phyloP scores from a whole-genome alignment of 331 rosid species.

The Acacia pycnantha region DNA sequence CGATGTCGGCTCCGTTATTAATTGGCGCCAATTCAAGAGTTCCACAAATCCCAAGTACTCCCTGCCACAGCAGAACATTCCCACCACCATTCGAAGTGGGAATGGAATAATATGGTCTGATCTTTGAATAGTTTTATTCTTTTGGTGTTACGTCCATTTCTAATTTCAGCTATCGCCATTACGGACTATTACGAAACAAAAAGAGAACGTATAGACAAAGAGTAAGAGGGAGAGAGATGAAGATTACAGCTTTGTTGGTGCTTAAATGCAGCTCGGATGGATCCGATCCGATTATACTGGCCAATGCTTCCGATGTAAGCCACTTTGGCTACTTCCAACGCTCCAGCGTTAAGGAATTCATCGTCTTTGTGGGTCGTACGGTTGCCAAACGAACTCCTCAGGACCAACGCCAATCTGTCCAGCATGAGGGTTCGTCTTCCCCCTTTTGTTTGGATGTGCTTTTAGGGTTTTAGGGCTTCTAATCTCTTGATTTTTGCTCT shows the following conservation, averaged over 20 bases:
- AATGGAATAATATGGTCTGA: background rate
- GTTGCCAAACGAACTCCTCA: constrained; percentile 87
- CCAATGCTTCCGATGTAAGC: constrained; percentile 69
- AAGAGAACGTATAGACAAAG: background rate
- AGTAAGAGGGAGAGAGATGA: constrained; percentile 45
- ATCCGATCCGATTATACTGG: constrained; percentile 79
- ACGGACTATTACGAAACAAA: constrained; percentile 21
- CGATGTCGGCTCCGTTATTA: background rate
- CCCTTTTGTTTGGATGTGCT: background rate
- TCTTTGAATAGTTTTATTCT: background rate
- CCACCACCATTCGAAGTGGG: background rate
- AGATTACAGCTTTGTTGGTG: constrained; percentile 88
- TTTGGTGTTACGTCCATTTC: background rate
- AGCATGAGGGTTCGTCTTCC: constrained; percentile 72
- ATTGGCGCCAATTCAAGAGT: background rate
- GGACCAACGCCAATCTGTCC: constrained; percentile 94
- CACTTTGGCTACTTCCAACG: constrained; percentile 92
- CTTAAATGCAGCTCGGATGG: constrained; percentile 80
- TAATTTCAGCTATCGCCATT: background rate
- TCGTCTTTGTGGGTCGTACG: constrained; percentile 88
- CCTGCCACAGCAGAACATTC: background rate
- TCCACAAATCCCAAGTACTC: background rate
- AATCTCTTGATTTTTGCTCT: background rate
- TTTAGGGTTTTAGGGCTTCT: constrained; percentile 4
- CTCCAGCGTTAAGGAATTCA: constrained; percentile 83